Evolutionary conservation across 208 protist species (phyloP), one percentile per base, ranked within the genome.

Genomic region (Leishmania braziliensis): DNA sequence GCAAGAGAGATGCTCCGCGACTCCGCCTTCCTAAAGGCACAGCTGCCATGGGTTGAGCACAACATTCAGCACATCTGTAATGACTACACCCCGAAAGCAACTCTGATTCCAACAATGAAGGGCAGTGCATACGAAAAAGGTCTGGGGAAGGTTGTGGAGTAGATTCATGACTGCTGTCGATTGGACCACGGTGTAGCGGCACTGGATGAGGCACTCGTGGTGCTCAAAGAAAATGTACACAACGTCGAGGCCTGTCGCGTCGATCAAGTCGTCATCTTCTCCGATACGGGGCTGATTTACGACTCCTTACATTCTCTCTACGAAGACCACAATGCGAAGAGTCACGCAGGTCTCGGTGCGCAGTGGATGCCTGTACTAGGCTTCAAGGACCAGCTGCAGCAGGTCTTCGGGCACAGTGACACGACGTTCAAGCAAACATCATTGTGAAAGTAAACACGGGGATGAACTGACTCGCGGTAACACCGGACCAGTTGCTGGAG

Each of bases 91-190:
- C 85, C 87, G 2, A 87, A 86, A 63, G 85, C 87, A 4, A 82
- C 80, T 56, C 78, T 88, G 9, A 93, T 93, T 77, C 58, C 87
- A 14, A 91, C 91, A 85, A 75, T 93, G n/a, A 93, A 91, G 66
- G 90, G 90, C 58, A 81, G 91, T 69, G 86, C 84, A 46, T 93
- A 91, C 83, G 87, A 87, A 50, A 86, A 93, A 75, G 87, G 90
- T 4, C 75, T 93, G 33, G 78, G 77, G 66, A 84, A 68, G 29
- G 88, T 91, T 39, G 79, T 85, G 5, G 78, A 84, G 16, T 93
- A 90, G 79, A 46, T 93, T 2, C 79, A 85, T 54, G 82, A 85
- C 70, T 63, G 71, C 69, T 90, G 85, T 75, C 60, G 62, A 23
- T 62, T 90, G 3, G 48, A 81, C 46, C 80, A 91, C 62, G 87